A percentile compares a stretch with the other conserved stretches of the same genome.
Evolutionary conservation across 1,284 basidiomycete species (phyloP).

Genomic region (Heterobasidion irregulare): DNA sequence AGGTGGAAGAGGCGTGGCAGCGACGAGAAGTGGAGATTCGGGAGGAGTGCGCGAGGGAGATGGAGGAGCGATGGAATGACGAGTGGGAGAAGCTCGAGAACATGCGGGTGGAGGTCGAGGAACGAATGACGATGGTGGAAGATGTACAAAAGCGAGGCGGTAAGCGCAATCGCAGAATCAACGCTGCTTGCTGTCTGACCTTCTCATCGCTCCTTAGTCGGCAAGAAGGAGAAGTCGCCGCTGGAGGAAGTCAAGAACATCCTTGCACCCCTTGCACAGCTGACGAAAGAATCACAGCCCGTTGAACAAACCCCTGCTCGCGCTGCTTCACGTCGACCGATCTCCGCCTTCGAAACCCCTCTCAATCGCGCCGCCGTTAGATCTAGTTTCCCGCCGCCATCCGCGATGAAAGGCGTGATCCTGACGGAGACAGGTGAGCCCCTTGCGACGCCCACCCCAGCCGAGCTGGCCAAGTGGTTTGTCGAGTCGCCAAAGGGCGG

Average conservation of each 20-base stretch:
- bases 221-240: conserved; percentile 47
- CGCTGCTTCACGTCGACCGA: conserved; percentile 20
- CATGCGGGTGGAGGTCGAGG: conserved; percentile 37
- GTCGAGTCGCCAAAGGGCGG: conserved; percentile 49
- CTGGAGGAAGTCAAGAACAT: conserved; percentile 70
- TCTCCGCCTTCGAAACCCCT: conserved; percentile 30
- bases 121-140: conserved; percentile 33
- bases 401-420: conserved; percentile 78
- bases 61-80: conserved; percentile 42
- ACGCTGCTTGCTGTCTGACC: not conserved
- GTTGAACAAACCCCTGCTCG: conserved; percentile 13
- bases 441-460: conserved; percentile 58
- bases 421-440: conserved; percentile 66
- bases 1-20: conserved; percentile 43
- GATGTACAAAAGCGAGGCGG: conserved; percentile 28
- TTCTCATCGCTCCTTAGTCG: conserved; percentile 14
- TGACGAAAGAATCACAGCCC: conserved; percentile 22
- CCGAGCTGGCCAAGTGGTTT: conserved; percentile 56
- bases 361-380: conserved; percentile 17
- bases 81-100: conserved; percentile 43
- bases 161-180: not conserved
- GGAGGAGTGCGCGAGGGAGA: conserved; percentile 35
- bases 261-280: conserved; percentile 40
- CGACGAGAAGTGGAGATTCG: conserved; percentile 47
- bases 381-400: conserved; percentile 28